Base-by-base conservation (phyloP, 345 rosid genomes). In the Acer yangbiense region DNA sequence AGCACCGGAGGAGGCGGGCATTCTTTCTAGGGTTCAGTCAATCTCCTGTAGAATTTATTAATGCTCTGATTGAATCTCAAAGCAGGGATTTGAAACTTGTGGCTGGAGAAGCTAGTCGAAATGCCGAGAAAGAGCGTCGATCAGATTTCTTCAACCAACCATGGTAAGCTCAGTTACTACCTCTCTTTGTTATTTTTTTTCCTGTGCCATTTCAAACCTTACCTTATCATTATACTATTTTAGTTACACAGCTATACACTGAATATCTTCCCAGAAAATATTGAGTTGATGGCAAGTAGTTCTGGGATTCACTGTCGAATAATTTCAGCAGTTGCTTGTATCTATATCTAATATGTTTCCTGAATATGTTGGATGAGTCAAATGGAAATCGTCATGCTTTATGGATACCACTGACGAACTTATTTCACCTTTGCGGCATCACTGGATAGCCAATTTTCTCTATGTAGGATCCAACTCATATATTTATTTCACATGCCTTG, bases 21-120 rank as follows among this genome's bases (percentile, higher is more conserved):
- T 95, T 95, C 80, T 95, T 95, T 82, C 95, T 95, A 73, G 99
- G 99, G 65, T 93, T 95, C 81, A 94, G 99, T 83, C 99, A 94
- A 71, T 94, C 97, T 39, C 99, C 99, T 48, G 97, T 91, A 60
- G 99, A 96, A 76, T 96, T 96, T 81, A 90, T 94, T 65, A 91
- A 96, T 77, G 94, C 98, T 62, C 73, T 96, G 85, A 96, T 92
- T 44, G 98, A 94, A 71, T 96, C 99, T 57, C 99, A 96, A 82
- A 87, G 92, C 89, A 89, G 82, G 85, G 99, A 96, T 87, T 83
- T 94, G 84, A 94, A 94, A 86, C 80, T 92, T 14, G 95, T 90
- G 21, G 88, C 98, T 29, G 98, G 99, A 75, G 99, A 94, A 86
- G 91, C 85, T 39, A 88, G 95, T 80, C 88, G 98, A 72, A 96